Base-by-base conservation (phyloP, 176 grass and related monocot species). In the Triticum monococcum region DNA sequence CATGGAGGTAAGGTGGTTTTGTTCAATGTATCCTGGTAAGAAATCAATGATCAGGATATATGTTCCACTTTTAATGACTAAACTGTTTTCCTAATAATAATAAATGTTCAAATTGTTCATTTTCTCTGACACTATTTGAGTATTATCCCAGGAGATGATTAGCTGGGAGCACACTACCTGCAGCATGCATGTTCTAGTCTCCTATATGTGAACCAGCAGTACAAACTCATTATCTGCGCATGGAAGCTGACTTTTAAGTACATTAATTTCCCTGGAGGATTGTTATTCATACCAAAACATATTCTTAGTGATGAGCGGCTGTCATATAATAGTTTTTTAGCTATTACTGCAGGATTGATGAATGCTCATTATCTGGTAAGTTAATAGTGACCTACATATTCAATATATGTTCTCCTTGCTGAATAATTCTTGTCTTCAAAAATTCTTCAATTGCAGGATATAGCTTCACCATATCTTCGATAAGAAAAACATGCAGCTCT, bases 401-500 rank as follows among this genome's bases (percentile, higher is more conserved):
- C 89, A 98, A 86, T 46, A 95, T 94, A 82, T 98, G 96, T 31
- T 91, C 88, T 72, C 83, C 91, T 22, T 91, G 85, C 79, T 93
- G 88, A 87, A 98, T 84, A 40, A 98, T 89, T 83, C 88, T 90
- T 95, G 95, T 95, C 81, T 91, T 98, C 62, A 98, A 89, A 26
- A 98, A 88, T 7, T 95, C 68, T 54, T 81, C 31, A 68, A 93
- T 56, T 54, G 86, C 64, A 81, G 96, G 96, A 79, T 98, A 98
- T 78, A 98, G 35, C 35, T 36, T 36, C 35, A 36, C 35, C 35
- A 36, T 36, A 36, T 36, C 35, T 36, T 36, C 35, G 35, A 36
- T 7, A 36, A 36, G 35, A 36, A 36, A 36, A 36, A 36, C 35
- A 36, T 36, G 35, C 35, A 36, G 35, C 35, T 36, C 35, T 36